A percentile compares a stretch with the other conserved stretches of the same genome.
Conservation (phyloP, 1,139 yeast species). For the Suhomyces kunorum region DNA sequence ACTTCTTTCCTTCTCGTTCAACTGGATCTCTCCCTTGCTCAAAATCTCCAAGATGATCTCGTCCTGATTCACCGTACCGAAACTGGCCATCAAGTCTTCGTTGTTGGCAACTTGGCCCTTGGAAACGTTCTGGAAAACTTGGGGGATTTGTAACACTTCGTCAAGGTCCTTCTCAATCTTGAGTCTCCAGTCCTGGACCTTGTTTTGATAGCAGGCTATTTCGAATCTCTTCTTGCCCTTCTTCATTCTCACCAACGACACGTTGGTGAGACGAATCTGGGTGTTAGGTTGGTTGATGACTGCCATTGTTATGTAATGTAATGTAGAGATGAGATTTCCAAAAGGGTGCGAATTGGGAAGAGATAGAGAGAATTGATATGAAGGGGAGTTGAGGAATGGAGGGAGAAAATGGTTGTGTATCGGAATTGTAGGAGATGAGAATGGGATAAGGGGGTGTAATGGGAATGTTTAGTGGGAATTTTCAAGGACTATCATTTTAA, state of each 20-base stretch:
- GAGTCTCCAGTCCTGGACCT: constrained; percentile 92
- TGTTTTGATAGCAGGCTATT: constrained; percentile 94
- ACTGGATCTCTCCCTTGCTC: constrained; percentile 88
- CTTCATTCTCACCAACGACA: constrained; percentile 86
- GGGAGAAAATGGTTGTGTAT: not conserved
- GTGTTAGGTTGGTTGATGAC: constrained; percentile 83
- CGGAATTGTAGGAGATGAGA: too few species aligned
- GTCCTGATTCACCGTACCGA: constrained; percentile 76
- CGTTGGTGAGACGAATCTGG: constrained; percentile 89
- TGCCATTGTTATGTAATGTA: constrained; percentile 41
- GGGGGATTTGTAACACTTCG: constrained; percentile 95
- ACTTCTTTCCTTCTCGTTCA: constrained; percentile 89
- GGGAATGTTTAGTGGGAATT: too few species aligned
- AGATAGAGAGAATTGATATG: too few species aligned
- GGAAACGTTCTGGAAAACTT: constrained; percentile 87
- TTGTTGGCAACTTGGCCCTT: constrained; percentile 93
- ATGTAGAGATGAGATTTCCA: constrained; percentile 1
- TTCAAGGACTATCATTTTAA: too few species aligned
- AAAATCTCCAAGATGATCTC: constrained; percentile 76
- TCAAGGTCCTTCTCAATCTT: constrained; percentile 91
- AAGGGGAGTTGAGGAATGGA: not conserved
- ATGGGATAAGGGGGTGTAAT: too few species aligned
- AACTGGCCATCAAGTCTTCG: constrained; percentile 73
- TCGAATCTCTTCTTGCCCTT: constrained; percentile 91
- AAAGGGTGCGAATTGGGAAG: not conserved